Evolutionary conservation across 139 green algal genomes (phyloP).

Genomic region (Auxenochlorella pyrenoidosa): DNA sequence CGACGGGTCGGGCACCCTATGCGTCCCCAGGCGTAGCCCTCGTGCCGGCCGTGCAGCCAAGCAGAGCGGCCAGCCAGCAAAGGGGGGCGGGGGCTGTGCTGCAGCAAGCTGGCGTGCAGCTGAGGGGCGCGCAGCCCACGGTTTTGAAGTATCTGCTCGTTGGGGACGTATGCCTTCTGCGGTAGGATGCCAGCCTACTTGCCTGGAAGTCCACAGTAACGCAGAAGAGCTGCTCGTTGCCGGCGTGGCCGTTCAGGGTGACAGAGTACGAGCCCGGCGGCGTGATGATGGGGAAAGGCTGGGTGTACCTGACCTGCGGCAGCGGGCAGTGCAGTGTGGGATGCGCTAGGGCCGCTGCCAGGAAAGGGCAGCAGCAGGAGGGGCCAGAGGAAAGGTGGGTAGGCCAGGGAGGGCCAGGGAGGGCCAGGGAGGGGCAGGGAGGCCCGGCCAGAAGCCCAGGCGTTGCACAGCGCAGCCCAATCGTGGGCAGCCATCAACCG

Average conservation of each 20-base stretch:
- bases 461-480: too few relatives aligned
- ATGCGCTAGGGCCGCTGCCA: too few relatives aligned
- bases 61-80: neutral
- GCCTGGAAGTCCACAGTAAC: conserved; percentile 17
- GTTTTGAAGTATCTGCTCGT: too few relatives aligned
- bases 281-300: conserved; percentile 23
- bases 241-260: conserved; percentile 1
- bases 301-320: conserved; percentile 11
- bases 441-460: too few relatives aligned
- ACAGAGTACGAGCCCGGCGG: conserved; percentile 22
- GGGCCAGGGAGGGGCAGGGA: too few relatives aligned
- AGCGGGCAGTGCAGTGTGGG: neutral
- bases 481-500: too few relatives aligned
- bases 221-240: conserved; percentile 16
- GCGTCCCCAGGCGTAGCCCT: neutral
- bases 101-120: too few relatives aligned
- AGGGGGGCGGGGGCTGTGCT: neutral
- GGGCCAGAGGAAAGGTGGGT: neutral
- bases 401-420: too few relatives aligned
- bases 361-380: neutral
- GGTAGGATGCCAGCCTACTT: neutral
- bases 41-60: neutral
- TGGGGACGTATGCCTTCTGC: neutral
- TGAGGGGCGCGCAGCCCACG: too few relatives aligned
- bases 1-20: neutral